These are phyloP conservation scores for Paspalum notatum DNA, from an alignment of 176 grass and related monocot genomes.

Conservation along the genomic window DNA sequence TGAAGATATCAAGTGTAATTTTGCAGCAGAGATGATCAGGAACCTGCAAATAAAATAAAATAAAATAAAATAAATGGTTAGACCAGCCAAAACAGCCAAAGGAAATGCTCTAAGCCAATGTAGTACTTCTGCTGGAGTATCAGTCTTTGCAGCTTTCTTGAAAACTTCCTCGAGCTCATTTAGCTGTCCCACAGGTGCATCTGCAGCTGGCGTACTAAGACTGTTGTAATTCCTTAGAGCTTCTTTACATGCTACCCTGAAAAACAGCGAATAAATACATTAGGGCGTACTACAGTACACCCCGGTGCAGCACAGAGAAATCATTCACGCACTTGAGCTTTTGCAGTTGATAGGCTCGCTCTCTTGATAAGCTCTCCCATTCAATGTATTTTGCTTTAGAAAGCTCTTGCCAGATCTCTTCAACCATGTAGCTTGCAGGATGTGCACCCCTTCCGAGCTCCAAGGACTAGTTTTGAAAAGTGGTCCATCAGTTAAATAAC, in stretches of 20 bases:
- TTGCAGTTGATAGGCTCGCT: conserved; percentile 44
- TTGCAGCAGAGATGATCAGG: conserved; percentile 96
- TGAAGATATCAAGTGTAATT: conserved; percentile 85
- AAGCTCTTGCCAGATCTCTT: conserved; percentile 84
- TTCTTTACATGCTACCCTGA: conserved; percentile 72
- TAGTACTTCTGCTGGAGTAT: conserved; percentile 71
- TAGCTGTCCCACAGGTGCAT: conserved; percentile 54
- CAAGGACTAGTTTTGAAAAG: conserved; percentile 62
- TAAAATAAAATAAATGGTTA: neutral
- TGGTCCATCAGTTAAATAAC: conserved; percentile 31
- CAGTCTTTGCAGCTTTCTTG: conserved; percentile 52
- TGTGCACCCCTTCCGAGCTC: conserved; percentile 85
- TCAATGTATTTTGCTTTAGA: conserved; percentile 81
- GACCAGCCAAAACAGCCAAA: neutral
- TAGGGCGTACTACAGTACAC: neutral
- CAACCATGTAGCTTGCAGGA: conserved; percentile 74
- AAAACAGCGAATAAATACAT: conserved; percentile 10
- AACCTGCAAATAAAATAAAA: conserved; percentile 64
- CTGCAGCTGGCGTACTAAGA: conserved; percentile 49
- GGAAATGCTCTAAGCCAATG: neutral
- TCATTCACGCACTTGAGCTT: conserved; percentile 60
- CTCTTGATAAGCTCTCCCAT: conserved; percentile 74
- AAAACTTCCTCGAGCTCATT: conserved; percentile 70
- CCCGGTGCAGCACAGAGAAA: conserved; percentile 19
- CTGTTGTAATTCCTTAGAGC: conserved; percentile 62